Evolutionary conservation across 2,329 filamentous ascomycete genomes (phyloP).

Genomic region (Diaporthe citriasiana): DNA sequence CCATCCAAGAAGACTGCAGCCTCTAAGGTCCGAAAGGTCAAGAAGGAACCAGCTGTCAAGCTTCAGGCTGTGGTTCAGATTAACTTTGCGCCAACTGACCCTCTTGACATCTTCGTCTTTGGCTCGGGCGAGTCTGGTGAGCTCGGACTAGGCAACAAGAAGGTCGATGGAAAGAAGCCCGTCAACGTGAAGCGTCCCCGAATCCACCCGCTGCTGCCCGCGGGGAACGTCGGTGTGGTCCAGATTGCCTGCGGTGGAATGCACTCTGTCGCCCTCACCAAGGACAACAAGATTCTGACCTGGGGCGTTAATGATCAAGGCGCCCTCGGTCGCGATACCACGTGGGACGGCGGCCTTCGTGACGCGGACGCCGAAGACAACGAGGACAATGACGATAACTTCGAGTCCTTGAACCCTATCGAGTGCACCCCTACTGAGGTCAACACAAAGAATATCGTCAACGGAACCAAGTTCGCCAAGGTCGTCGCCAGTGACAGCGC

Average conservation of each 20-base stretch:
- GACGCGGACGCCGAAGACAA: conserved; percentile 68
- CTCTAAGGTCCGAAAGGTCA: conserved; percentile 24
- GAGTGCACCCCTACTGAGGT: conserved; percentile 75
- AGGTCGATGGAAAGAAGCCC: conserved; percentile 69
- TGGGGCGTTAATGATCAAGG: conserved; percentile 93
- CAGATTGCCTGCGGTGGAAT: conserved; percentile 85
- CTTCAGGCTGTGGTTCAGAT: conserved; percentile 53
- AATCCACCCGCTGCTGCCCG: conserved; percentile 72
- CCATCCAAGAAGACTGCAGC: conserved; percentile 38
- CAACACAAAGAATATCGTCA: conserved; percentile 57
- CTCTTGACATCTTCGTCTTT: conserved; percentile 83
- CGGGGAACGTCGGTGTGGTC: conserved; percentile 75
- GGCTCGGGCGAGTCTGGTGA: conserved; percentile 86
- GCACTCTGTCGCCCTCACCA: conserved; percentile 83
- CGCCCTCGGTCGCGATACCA: conserved; percentile 81
- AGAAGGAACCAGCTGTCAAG: background rate
- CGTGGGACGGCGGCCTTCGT: conserved; percentile 70
- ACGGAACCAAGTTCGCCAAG: conserved; percentile 62
- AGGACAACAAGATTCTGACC: conserved; percentile 84
- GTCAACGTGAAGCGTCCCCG: conserved; percentile 83
- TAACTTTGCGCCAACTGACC: conserved; percentile 74
- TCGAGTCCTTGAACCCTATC: conserved; percentile 69
- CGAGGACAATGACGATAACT: conserved; percentile 49
- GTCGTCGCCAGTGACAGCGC: conserved; percentile 81
- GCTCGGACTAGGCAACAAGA: conserved; percentile 79